These are phyloP conservation scores for Crithidia bombi DNA, from an alignment of 208 protist species.

Conservation along the genomic window DNA sequence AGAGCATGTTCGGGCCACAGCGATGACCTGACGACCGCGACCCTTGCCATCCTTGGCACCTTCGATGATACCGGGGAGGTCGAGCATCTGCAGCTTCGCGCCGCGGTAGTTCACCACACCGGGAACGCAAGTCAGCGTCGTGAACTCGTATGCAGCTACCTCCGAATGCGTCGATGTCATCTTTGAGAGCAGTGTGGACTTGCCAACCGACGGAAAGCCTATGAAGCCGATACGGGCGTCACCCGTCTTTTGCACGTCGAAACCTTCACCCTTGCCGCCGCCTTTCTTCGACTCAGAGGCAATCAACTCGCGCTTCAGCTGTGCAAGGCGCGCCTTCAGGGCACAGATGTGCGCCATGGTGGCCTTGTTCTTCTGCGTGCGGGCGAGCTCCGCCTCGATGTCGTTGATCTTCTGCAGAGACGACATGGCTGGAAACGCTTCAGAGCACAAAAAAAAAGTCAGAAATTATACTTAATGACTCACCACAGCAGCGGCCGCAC, in stretches of 20 bases:
- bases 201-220: constrained; percentile 98
- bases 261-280: constrained; percentile 94
- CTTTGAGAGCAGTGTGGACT: constrained; percentile 97
- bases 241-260: constrained; percentile 98
- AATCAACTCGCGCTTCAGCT: constrained; percentile 97
- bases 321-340: constrained; percentile 98
- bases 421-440: constrained; percentile 17
- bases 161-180: constrained; percentile 97
- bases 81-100: constrained; percentile 95
- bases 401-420: constrained; percentile 94
- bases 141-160: constrained; percentile 99
- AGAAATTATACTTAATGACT: background rate
- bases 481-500: no score
- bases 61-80: constrained; percentile 99
- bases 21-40: constrained; percentile 98
- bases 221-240: constrained; percentile 97
- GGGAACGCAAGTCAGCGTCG: constrained; percentile 98
- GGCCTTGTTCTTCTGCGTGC: constrained; percentile 99
- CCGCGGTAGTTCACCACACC: constrained; percentile 96
- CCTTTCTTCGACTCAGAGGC: constrained; percentile 86
- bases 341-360: constrained; percentile 97
- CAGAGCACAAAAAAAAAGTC: constrained; percentile 2
- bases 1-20: constrained; percentile 96
- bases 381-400: constrained; percentile 97
- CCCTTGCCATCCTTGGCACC: constrained; percentile 99